Base-by-base conservation (phyloP, 2,329 filamentous ascomycete genomes). In the Fusarium hostae region DNA sequence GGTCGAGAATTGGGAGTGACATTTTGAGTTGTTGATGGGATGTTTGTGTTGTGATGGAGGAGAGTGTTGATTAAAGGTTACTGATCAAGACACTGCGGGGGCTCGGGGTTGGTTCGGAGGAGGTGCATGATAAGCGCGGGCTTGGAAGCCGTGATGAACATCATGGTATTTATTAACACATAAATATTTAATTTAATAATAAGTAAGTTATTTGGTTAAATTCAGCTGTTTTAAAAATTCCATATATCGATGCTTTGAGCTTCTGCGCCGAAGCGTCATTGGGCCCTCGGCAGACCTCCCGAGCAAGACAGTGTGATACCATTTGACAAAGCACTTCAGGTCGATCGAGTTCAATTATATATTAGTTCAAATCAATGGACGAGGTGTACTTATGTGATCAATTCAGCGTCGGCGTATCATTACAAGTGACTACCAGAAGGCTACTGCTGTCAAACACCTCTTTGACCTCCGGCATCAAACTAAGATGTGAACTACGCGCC, bases 1-100 rank as follows among this genome's bases (percentile, higher is more conserved):
- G 90, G 78, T 92, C 90, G 18, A 92, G 78, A 11, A 80, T 76
- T 30, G 79, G 81, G 12, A 59, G 72, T 2, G 70, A 9, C 54
- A 61, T 71, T 22, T 24, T 70, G 44, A 34, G 4, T 4, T 20
- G 20, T 37, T 51, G 35, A 32, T 47, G 30, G 2, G 26, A 39
- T 34, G 40, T 50, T 45, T 43, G 26, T 35, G 18, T 12, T 35
- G 40, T 34, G 39, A 24, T 50, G 47, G 34, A 26, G 54, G 20
- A 30, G 20, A 59, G 30, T 44, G 11, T 24, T 11, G 22, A 32
- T 34, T 37, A 50, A 20, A 24, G 24, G 40, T 43, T 52, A 8
- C 20, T 26, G 26, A 44, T 28, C 30, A 26, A 58, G 45, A 56
- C 24, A 45, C 45, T 69, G 68, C 68, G 68, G 68, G 68, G 68